Evolutionary conservation across 352 stramenopile genomes (phyloP), one percentile per base, ranked within the genome.

Genomic region (Phytophthora kernoviae): DNA sequence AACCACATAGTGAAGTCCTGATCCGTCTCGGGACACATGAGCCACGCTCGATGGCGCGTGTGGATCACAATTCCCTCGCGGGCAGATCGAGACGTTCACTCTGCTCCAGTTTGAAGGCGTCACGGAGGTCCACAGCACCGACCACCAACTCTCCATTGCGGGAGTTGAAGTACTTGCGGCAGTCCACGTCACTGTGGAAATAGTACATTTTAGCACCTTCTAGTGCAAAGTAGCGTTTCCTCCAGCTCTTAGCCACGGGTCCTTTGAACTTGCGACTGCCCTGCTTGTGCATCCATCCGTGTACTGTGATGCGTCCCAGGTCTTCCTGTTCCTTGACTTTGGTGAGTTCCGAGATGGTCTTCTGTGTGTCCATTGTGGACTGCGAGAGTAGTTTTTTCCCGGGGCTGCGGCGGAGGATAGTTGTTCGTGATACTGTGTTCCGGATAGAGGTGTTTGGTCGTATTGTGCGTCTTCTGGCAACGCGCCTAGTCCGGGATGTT

Each of bases 281-380:
- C 57, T 92, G 82, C 72, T 91, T 93, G 71, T 93, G 81, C 81
- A 93, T 93, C 79, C 80, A 93, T 11, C 84, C 84, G 64, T 92
- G 83, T 41, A 91, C 78, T 41, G 74, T 71, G 70, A 94, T 91
- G 49, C 73, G 79, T 57, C 79, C 83, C 55, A 88, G 56, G 9
- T 68, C 64, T 26, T 76, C 68, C 12, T 73, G 58, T 11, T 73
- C 58, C 44, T 79, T 73, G 44, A 48, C 63, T 55, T 90, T 90
- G 18, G 81, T 90, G 20, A 91, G 70, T 67, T 88, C 81, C 39
- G 75, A 75, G 63, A 91, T 88, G 47, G 75, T 71, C 22, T 74
- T 79, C 62, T 91, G 80, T 41, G 74, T 68, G 54, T 86, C 68
- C 59, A 77, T 73, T 0, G 60, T 67, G 30, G 56, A 43, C 42